Conservation (phyloP, 768 basidiomycete genomes). For the Calocybe cyanea region DNA sequence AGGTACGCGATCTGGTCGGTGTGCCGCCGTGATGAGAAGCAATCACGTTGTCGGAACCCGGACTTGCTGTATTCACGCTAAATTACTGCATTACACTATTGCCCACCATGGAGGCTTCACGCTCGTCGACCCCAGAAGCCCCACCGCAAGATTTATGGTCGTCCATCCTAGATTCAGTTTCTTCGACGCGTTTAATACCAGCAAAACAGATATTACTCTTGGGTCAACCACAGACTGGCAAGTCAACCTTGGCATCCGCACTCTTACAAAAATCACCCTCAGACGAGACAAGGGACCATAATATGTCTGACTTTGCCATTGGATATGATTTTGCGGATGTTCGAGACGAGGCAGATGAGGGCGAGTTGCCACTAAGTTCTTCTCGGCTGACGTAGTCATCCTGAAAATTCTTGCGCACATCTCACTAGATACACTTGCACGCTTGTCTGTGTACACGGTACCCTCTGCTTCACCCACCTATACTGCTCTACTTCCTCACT, state of each 20-base stretch:
- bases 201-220: conserved; percentile 86
- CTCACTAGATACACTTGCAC: conserved; percentile 74
- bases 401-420: conserved; percentile 1
- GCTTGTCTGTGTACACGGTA: conserved; percentile 88
- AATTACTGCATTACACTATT: neutral
- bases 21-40: neutral
- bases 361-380: conserved; percentile 35
- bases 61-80: conserved; percentile 4
- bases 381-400: conserved; percentile 1
- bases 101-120: conserved; percentile 39
- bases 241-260: conserved; percentile 69
- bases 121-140: conserved; percentile 67
- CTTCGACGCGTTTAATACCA: conserved; percentile 73
- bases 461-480: conserved; percentile 75
- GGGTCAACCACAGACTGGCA: conserved; percentile 76
- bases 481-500: conserved; percentile 69
- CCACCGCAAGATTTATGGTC: conserved; percentile 88
- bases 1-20: conserved; percentile 1
- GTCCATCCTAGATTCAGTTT: conserved; percentile 86
- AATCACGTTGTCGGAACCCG: conserved; percentile 12
- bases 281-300: conserved; percentile 56
- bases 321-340: conserved; percentile 93
- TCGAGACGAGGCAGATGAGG: conserved; percentile 91
- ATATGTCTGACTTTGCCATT: conserved; percentile 73
- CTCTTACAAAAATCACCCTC: conserved; percentile 62